These are phyloP conservation scores for Vaccinium myrtillus DNA, from an alignment of 148 eudicot genomes.

Conservation along the genomic window DNA sequence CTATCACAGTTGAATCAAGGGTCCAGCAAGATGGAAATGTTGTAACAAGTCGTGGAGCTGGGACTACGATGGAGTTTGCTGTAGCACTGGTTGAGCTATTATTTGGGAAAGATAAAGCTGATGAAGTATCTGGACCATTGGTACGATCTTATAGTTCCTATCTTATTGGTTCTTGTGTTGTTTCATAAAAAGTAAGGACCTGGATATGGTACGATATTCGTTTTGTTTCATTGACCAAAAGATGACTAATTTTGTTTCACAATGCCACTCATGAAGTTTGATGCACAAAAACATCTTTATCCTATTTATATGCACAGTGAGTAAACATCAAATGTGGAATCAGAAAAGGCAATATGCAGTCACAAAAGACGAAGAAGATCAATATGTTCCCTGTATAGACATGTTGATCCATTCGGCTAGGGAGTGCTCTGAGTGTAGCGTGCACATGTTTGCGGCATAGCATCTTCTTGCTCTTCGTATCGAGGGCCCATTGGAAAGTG, in stretches of 20 bases:
- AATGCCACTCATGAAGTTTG: background rate
- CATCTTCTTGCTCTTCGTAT: background rate
- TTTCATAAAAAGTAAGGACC: background rate
- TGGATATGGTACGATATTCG: background rate
- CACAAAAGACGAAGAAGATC: background rate
- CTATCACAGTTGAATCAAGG: slow-evolving; percentile 78
- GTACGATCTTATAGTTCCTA: slow-evolving; percentile 31
- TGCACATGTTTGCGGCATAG: background rate
- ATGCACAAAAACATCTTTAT: background rate
- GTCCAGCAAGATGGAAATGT: slow-evolving; percentile 88
- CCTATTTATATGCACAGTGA: background rate
- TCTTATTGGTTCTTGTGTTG: background rate
- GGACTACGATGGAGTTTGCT: slow-evolving; percentile 82
- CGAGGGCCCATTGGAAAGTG: background rate
- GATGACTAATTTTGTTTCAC: background rate
- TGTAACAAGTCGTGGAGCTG: slow-evolving; percentile 96
- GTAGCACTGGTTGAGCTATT: slow-evolving; percentile 74
- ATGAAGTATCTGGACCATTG: slow-evolving; percentile 81
- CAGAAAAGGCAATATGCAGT: background rate
- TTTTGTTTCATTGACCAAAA: background rate
- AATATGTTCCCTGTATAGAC: background rate
- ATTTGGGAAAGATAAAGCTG: slow-evolving; percentile 84
- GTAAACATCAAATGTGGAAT: background rate
- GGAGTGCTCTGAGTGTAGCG: background rate
- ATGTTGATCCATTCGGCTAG: background rate